Evolutionary conservation across 805 yeast species (phyloP), one percentile per base, ranked within the genome.

Genomic region (Teunomyces pallodes): DNA sequence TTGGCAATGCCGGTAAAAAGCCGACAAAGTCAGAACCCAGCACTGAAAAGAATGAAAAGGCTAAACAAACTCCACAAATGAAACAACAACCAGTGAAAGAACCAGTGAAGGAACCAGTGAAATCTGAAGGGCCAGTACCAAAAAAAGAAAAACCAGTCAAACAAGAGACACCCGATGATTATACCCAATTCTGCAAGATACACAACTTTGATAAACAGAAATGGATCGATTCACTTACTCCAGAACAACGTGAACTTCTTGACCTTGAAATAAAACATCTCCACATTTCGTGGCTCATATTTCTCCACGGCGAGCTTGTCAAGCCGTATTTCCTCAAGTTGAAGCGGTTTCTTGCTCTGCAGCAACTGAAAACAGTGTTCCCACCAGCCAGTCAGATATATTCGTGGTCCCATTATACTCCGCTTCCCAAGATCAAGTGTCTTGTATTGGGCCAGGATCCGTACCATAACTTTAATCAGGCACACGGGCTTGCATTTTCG

Each of bases 401-500:
- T 63, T 88, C 97, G 0, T 94, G 98, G 97, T 84, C 95, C 2
- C 79, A 90, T 29, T 74, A 84, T 13, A 90, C 98, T 0, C 96
- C 96, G 0, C 70, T 92, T 16, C 71, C 81, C 3, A 64, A 78
- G 3, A 87, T 90, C 14, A 84, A 82, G 59, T 94, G 92, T 26
- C 77, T 94, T 1, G 79, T 94, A 9, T 71, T 94, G 40, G 99
- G 99, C 0, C 99, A 94, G 65, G 99, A 94, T 64, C 99, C 99
- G 0, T 94, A 94, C 64, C 99, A 94, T 66, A 90, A 90, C 64
- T 67, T 67, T 57, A 87, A 87, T 62, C 99, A 94, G 65, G 99
- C 99, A 0, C 99, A 94, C 61, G 99, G 99, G 0, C 70, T 94
- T 27, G 98, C 99, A 3, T 94, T 94, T 57, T 87, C 95, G 16